Base-by-base conservation (phyloP, 768 basidiomycete genomes). In the Cubamyces lactineus region DNA sequence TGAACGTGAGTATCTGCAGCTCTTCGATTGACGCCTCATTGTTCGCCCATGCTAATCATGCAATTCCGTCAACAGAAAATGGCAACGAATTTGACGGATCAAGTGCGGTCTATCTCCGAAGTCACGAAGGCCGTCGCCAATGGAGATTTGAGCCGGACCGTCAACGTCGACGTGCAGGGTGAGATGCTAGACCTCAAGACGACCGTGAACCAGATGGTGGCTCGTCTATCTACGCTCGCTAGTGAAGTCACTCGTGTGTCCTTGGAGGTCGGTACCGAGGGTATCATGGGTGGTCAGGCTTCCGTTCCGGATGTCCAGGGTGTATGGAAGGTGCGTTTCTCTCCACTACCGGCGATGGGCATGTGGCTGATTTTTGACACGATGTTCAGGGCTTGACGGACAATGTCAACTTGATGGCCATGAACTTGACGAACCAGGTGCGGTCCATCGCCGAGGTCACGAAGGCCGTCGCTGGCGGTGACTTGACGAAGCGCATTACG, bases 381-480 rank as follows among this genome's bases (percentile, higher is more conserved):
- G 11, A 19, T 28, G 11, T 3, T 2, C n/a, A 82, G 80, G 79
- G 78, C 53, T 69, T 86, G 62, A 87, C 91, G 12, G 90, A 92
- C 69, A 92, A 94, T 63, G 92, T 94, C 69, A 93, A 92, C 73
- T 70, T 91, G 61, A 91, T 92, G 92, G 92, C 92, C 47, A 88
- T 89, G 84, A 95, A 95, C 68, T 74, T 94, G 72, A 95, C 92
- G 51, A 89, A 91, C 64, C 92, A 95, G 82, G 94, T 95, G 65
- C 88, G 96, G 58, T 91, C 90, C 51, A 95, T 95, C 68, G 92
- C 94, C 0, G 84, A 91, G 68, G 96, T 98, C 42, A 98, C 96
- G 21, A 96, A 94, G 74, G 96, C 96, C 13, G 95, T 98, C 41
- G 94, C 96, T 2, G 82, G 86, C 39, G 96, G 96, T 28, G 95